A percentile compares a stretch with the other conserved stretches of the same genome.
Evolutionary conservation across 371 early-diverging fungal species (phyloP).

Genomic region (Aphelidium insulamus): DNA sequence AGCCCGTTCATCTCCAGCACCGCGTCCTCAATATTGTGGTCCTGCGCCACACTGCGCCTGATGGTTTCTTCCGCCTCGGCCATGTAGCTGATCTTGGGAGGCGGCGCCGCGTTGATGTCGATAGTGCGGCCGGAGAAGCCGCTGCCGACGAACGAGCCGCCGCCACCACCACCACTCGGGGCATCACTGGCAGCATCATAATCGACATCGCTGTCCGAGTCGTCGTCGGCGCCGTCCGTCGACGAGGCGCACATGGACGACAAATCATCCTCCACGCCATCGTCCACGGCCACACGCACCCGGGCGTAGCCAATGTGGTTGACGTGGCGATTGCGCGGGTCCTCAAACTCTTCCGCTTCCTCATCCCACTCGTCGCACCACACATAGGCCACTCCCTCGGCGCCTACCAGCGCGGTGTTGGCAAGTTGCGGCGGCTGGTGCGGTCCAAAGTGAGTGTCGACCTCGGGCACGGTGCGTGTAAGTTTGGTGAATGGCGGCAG

Average conservation of each 20-base stretch:
- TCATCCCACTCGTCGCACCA: slow-evolving; percentile 13
- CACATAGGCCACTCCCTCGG: slow-evolving; percentile 1
- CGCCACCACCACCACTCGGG: no score
- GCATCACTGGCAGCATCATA: slow-evolving; percentile 15
- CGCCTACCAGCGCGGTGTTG: slow-evolving; percentile 15
- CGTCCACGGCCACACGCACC: no score
- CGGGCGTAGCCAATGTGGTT: slow-evolving; percentile 7
- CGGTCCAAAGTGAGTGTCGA: no score
- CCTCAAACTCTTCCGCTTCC: neutral
- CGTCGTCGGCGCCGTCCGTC: slow-evolving; percentile 3
- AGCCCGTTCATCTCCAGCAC: slow-evolving; percentile 68
- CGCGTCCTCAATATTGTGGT: slow-evolving; percentile 48
- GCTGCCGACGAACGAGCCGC: no score
- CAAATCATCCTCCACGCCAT: neutral
- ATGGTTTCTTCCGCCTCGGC: slow-evolving; percentile 55
- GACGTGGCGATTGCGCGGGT: slow-evolving; percentile 8
- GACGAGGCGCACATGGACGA: neutral
- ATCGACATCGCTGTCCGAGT: slow-evolving; percentile 17
- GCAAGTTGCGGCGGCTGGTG: slow-evolving; percentile 20
- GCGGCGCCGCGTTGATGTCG: slow-evolving; percentile 11
- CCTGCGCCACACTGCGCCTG: slow-evolving; percentile 52
- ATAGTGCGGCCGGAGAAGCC: no score
- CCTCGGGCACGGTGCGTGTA: no score
- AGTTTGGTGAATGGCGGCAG: slow-evolving; percentile 45
- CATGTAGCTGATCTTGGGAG: slow-evolving; percentile 41